phyloP scores from a whole-genome alignment of 345 rosid species.

The Euphorbia pulcherrima region DNA sequence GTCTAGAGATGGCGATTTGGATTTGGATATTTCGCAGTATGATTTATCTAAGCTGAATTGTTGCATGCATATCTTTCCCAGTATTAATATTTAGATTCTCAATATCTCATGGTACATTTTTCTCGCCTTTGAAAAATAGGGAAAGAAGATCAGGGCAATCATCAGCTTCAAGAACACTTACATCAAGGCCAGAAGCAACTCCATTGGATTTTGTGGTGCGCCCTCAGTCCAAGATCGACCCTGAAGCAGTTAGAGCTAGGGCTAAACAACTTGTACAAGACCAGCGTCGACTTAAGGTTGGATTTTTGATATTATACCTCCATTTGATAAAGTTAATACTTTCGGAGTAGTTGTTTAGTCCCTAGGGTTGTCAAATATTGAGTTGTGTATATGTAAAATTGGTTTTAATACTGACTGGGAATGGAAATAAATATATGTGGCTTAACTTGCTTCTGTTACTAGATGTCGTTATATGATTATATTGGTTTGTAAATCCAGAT shows the following conservation, averaged over 20 bases:
- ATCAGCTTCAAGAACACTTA: conserved; percentile 50
- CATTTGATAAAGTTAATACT: not conserved
- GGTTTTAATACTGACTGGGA: not conserved
- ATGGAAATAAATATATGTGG: not conserved
- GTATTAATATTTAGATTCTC: not conserved
- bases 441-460: not conserved
- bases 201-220: conserved; percentile 88
- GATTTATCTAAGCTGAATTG: conserved; percentile 8
- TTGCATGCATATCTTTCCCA: not conserved
- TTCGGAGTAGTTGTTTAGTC: not conserved
- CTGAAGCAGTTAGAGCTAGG: conserved; percentile 79
- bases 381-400: not conserved
- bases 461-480: not conserved
- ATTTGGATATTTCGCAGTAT: conserved; percentile 73
- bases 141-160: conserved; percentile 66
- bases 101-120: conserved; percentile 4
- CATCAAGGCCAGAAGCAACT: conserved; percentile 94
- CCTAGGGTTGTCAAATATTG: not conserved
- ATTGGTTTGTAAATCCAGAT: conserved; percentile 44
- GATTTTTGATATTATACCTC: conserved; percentile 9
- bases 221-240: conserved; percentile 94
- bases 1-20: conserved; percentile 88
- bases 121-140: conserved; percentile 14
- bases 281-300: conserved; percentile 90
- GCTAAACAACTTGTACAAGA: conserved; percentile 76